These are phyloP conservation scores for Neostapfia colusana DNA, from an alignment of 176 grass and related monocot genomes.

Conservation along the genomic window DNA sequence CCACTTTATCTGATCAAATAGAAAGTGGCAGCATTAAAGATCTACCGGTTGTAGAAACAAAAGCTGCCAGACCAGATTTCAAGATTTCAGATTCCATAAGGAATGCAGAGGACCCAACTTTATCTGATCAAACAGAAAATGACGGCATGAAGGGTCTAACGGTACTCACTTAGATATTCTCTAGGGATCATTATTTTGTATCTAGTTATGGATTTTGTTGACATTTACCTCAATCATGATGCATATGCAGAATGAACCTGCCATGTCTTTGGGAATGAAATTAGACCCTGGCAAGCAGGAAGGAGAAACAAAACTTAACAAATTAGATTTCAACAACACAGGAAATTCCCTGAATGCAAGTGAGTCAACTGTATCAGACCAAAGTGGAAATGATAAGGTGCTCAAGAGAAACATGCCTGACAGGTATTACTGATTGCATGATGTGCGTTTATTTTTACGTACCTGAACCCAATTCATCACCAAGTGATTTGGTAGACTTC, in stretches of 20 bases:
- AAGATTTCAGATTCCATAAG: not conserved
- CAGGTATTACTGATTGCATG: slow-evolving; percentile 50
- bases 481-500: slow-evolving; percentile 22
- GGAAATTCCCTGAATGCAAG: slow-evolving; percentile 28
- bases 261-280: slow-evolving; percentile 32
- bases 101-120: not conserved
- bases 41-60: slow-evolving; percentile 23
- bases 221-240: slow-evolving; percentile 18
- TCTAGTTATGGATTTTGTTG: not conserved
- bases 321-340: slow-evolving; percentile 19
- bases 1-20: slow-evolving; percentile 29
- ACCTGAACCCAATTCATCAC: not conserved
- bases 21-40: slow-evolving; percentile 29
- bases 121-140: slow-evolving; percentile 36
- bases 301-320: slow-evolving; percentile 28
- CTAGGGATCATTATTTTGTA: slow-evolving; percentile 29
- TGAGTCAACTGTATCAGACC: slow-evolving; percentile 32
- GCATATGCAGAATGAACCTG: slow-evolving; percentile 43
- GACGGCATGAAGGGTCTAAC: slow-evolving; percentile 24
- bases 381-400: slow-evolving; percentile 31
- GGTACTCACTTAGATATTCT: not conserved
- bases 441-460: slow-evolving; percentile 27
- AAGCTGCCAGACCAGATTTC: slow-evolving; percentile 20
- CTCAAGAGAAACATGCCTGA: slow-evolving; percentile 33
- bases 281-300: slow-evolving; percentile 33